These are phyloP conservation scores for Tetrahymena thermophila DNA, from an alignment of 73 alveolate genomes.

Conservation along the genomic window DNA sequence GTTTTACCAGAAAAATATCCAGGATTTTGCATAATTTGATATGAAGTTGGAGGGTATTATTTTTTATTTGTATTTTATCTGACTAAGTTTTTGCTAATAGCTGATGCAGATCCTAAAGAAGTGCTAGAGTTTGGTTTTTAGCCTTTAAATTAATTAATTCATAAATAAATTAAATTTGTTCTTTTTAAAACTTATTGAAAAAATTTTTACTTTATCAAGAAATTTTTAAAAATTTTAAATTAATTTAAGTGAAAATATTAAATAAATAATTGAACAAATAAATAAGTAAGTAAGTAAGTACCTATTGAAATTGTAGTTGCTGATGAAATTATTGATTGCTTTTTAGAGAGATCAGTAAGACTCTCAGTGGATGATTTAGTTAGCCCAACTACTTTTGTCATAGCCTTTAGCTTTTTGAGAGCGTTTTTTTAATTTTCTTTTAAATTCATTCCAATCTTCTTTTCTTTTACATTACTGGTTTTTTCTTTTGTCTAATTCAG, in stretches of 20 bases:
- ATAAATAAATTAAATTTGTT: too few species aligned
- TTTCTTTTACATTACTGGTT: neutral
- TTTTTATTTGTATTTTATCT: neutral
- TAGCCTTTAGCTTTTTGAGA: neutral
- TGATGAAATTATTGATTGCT: neutral
- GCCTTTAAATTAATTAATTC: neutral
- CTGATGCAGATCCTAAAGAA: neutral
- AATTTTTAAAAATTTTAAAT: too few species aligned
- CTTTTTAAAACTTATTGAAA: too few species aligned
- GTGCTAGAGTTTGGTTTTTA: neutral
- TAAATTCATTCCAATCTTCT: neutral
- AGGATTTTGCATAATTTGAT: neutral
- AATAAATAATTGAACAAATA: too few species aligned
- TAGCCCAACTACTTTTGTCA: neutral
- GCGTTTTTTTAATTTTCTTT: neutral
- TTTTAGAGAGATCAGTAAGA: neutral
- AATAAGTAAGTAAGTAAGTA: too few species aligned
- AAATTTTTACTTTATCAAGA: too few species aligned
- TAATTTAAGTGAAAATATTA: too few species aligned
- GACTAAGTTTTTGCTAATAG: too few species aligned
- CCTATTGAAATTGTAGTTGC: neutral
- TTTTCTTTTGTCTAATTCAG: neutral
- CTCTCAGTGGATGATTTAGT: neutral
- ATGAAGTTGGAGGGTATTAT: neutral
- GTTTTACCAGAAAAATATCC: neutral